Evolutionary conservation across 179 eudicot species (phyloP), one percentile per base, ranked within the genome.

Genomic region (Camellia oleifera): DNA sequence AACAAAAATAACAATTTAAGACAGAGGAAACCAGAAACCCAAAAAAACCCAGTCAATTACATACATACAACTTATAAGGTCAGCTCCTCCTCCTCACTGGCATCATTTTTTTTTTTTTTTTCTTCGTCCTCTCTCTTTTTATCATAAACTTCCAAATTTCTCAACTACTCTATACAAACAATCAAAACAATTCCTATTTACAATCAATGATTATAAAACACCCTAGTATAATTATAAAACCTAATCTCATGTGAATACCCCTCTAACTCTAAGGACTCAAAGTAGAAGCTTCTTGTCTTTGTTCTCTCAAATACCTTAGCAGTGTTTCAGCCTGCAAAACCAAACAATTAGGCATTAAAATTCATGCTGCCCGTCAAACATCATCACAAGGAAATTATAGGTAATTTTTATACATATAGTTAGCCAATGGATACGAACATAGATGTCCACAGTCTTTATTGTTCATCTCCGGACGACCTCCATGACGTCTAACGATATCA

Each of bases 271-370:
- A 88, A 48, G 92, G 88, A 83, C 82, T 89, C 20, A 93, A 89
- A 64, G 87, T 76, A 18, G 97, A 89, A 79, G 92, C 90, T 72
- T 91, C 93, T 72, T 89, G 91, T 70, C 97, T 88, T 68, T 90
- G 89, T 86, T 92, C 98, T 78, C 98, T 91, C 86, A 94, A 69
- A 71, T 90, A 88, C 58, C 88, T 85, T 20, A 94, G 92, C 68
- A 94, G 90, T 13, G 90, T 90, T 85, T 92, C 93, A 73, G 98
- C 97, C 98, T 94, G 93, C 78, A 83, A 84, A 81, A 72, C 75
- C 53, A 81, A 82, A 58, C 72, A 80, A 81, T 77, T 44, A 78
- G 7, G 68, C 75, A n/a, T 52, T 18, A 74, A 13, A 17, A 76
- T 14, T 56, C 20, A 72, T 32, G 40, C 40, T 32, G 40, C 40